Conservation (phyloP, 495 filamentous ascomycete genomes). For the Hyaloscypha variabilis region DNA sequence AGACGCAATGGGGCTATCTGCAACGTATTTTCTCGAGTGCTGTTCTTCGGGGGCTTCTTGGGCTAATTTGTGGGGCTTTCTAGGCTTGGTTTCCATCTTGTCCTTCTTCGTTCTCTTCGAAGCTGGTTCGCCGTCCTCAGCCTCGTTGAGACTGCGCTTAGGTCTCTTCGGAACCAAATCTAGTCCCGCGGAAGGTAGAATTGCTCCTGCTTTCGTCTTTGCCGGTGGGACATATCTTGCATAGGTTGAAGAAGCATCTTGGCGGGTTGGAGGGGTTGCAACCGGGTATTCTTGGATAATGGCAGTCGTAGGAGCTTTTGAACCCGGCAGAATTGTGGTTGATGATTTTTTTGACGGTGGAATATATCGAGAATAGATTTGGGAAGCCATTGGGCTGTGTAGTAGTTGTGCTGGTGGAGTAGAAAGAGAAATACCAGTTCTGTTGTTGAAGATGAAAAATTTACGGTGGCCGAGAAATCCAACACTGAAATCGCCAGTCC, state of each 20-base stretch:
- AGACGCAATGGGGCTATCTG: neutral
- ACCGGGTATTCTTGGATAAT: neutral
- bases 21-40: neutral
- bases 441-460: slow-evolving; percentile 23
- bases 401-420: slow-evolving; percentile 13
- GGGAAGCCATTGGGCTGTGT: slow-evolving; percentile 38
- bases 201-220: slow-evolving; percentile 31
- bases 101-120: slow-evolving; percentile 2
- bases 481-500: no score
- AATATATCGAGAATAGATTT: slow-evolving; percentile 53
- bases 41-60: neutral
- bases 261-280: slow-evolving; percentile 10
- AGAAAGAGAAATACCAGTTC: neutral
- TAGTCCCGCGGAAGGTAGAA: neutral
- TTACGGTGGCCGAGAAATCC: slow-evolving; percentile 25
- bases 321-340: neutral
- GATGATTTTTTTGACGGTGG: slow-evolving; percentile 39
- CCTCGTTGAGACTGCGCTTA: neutral
- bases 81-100: neutral
- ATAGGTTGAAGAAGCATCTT: slow-evolving; percentile 38
- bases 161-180: neutral
- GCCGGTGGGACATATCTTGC: slow-evolving; percentile 44
- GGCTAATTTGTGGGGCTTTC: neutral
- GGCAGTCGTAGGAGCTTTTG: slow-evolving; percentile 9
- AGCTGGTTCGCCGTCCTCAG: neutral